Evolutionary conservation across 306 rosid species (phyloP).

Genomic region (Echinosophora koreensis): DNA sequence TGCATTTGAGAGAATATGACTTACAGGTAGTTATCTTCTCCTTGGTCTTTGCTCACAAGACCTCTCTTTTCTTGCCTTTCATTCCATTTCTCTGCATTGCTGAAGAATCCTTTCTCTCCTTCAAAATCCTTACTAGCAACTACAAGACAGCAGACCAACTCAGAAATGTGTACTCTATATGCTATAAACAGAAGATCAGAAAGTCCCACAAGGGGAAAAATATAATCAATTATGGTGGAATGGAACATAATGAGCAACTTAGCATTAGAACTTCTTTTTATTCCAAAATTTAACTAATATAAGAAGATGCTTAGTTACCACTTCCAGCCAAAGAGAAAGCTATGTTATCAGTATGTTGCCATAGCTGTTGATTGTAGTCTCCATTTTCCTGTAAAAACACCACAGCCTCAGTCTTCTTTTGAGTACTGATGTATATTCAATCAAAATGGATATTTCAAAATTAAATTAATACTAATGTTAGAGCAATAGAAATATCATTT

Average conservation of each 20-base stretch:
- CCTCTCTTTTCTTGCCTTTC: slow-evolving; percentile 75
- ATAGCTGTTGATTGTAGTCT: slow-evolving; percentile 55
- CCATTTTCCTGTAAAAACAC: slow-evolving; percentile 69
- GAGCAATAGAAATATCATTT: slow-evolving; percentile 3
- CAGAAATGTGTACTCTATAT: slow-evolving; percentile 29
- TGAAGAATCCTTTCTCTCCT: slow-evolving; percentile 56
- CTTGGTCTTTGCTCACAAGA: slow-evolving; percentile 62
- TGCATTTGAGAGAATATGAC: slow-evolving; percentile 29
- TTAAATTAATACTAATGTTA: slow-evolving; percentile 10
- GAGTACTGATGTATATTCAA: background rate
- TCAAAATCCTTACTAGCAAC: slow-evolving; percentile 76
- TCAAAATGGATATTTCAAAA: background rate
- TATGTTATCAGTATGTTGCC: slow-evolving; percentile 57
- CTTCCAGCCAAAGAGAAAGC: slow-evolving; percentile 75
- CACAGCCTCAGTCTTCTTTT: slow-evolving; percentile 11
- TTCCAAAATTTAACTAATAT: background rate
- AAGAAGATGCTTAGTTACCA: slow-evolving; percentile 50
- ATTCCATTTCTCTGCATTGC: slow-evolving; percentile 60
- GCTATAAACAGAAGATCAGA: slow-evolving; percentile 14
- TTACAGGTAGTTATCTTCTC: slow-evolving; percentile 73
- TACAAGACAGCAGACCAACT: slow-evolving; percentile 34
- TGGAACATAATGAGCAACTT: slow-evolving; percentile 14
- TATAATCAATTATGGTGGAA: background rate
- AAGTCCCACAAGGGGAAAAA: slow-evolving; percentile 12
- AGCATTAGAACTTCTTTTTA: background rate